Base-by-base conservation (phyloP, 2,329 filamentous ascomycete species). In the Dryadomyces quercivorus region DNA sequence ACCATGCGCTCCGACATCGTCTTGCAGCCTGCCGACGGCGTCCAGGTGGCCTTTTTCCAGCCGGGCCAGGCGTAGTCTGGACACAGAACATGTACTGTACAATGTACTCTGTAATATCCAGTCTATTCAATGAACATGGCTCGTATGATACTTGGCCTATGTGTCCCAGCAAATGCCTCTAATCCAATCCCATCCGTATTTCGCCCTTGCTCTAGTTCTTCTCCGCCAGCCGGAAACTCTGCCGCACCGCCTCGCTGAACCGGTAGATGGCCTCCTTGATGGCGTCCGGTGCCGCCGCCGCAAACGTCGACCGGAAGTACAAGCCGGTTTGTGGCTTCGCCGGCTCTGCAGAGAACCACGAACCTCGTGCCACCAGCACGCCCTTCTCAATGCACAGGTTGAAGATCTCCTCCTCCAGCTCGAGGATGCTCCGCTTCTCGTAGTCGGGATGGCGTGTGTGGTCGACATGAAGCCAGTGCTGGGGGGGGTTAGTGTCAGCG, bases 251-350 rank as follows among this genome's bases (percentile, higher is more conserved):
- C 55, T 78, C 75, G 0, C 88, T 89, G 61, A 98, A 85, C 56
- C 92, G 74, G 58, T 75, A 74, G 55, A 90, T 88, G 1, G 86
- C 87, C 63, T 83, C 78, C 2, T 74, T 74, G 75, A 92, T 90
- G 60, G 82, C 80, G 54, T 83, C 78, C 15, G 78, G 75, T 13
- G 80, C 82, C 2, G 90, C 90, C 42, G 90, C 84, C 0, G 92
- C 91, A 72, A 86, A 98, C 0, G 92, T 98, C 4, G 88, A 83
- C 52, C 93, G 80, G 75, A 97, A 94, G 72, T 88, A 96, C 69
- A 95, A 75, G 31, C 82, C 84, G 12, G 75, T 73, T 9, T 75
- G 75, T 4, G 70, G 74, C 63, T 73, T 75, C 50, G 79, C 75
- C 46, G 76, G 78, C 65, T 93, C 85, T 1, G 91, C 87, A 56